These are phyloP conservation scores for Chlorella sp. DNA, from an alignment of 139 green algal species.

Conservation along the genomic window DNA sequence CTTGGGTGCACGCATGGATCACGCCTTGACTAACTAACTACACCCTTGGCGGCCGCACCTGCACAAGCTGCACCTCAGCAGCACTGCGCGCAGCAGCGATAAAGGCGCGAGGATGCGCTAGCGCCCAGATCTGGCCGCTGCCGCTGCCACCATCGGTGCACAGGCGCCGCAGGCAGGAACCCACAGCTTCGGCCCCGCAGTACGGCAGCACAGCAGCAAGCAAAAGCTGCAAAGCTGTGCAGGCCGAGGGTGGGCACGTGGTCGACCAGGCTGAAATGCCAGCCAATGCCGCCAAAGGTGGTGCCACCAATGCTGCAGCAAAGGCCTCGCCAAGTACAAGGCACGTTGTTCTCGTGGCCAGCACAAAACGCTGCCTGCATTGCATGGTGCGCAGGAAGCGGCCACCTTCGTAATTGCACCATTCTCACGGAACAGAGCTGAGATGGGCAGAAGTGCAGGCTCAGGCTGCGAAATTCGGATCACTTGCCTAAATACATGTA, in stretches of 20 bases:
- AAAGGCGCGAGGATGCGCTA: background rate
- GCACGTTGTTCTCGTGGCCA: background rate
- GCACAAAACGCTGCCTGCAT: background rate
- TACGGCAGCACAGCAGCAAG: background rate
- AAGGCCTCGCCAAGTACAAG: background rate
- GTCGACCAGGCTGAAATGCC: background rate
- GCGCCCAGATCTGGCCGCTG: background rate
- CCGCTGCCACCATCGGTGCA: background rate
- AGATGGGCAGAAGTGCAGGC: no score
- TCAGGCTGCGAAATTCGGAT: no score
- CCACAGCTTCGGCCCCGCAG: background rate
- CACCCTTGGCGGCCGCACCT: background rate
- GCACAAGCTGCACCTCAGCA: background rate
- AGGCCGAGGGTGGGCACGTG: background rate
- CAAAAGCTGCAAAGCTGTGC: background rate
- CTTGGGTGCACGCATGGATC: no score
- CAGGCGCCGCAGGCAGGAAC: constrained; percentile 4
- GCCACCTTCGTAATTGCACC: background rate
- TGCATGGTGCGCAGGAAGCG: background rate
- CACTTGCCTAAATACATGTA: background rate
- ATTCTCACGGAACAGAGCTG: no score
- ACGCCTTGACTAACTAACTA: no score
- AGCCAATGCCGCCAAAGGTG: background rate
- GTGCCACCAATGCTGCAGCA: background rate
- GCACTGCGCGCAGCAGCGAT: background rate